A percentile compares a stretch with the other conserved stretches of the same genome.
phyloP scores from a whole-genome alignment of 805 yeast species.

The Candida pseudofarinosa region DNA sequence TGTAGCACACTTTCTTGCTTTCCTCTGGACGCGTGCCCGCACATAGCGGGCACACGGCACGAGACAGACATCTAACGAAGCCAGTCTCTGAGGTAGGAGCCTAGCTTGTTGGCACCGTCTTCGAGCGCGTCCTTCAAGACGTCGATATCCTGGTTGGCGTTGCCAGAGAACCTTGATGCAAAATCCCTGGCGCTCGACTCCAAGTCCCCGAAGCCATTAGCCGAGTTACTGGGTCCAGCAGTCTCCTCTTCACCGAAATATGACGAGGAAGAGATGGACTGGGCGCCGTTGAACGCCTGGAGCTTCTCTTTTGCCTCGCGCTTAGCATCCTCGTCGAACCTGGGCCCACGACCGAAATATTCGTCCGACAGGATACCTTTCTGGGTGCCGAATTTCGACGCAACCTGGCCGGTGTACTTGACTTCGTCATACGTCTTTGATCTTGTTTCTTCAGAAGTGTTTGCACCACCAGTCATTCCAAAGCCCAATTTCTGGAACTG shows the following conservation, averaged over 20 bases:
- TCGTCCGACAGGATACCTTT: conserved; percentile 96
- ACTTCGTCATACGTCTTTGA: conserved; percentile 48
- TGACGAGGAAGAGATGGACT: conserved; percentile 85
- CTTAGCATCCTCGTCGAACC: conserved; percentile 72
- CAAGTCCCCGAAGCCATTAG: conserved; percentile 38
- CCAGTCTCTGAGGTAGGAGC: conserved; percentile 82
- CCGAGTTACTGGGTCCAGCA: conserved; percentile 6
- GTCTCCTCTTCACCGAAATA: conserved; percentile 78
- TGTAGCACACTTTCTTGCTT: no score
- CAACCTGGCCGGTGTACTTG: conserved; percentile 70
- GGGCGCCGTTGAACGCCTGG: conserved; percentile 79
- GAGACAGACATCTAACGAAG: conserved; percentile 48
- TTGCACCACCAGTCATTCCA: conserved; percentile 75
- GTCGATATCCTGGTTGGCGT: conserved; percentile 85
- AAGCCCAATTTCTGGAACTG: conserved; percentile 81
- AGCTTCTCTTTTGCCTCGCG: conserved; percentile 80
- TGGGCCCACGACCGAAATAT: conserved; percentile 79
- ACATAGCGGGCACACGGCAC: no score
- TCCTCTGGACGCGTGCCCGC: no score
- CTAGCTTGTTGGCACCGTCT: conserved; percentile 87
- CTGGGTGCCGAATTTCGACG: conserved; percentile 76
- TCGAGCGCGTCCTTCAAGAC: conserved; percentile 89
- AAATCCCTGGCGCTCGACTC: conserved; percentile 58
- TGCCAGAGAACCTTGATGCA: conserved; percentile 64
- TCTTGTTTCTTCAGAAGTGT: conserved; percentile 29